phyloP scores from a whole-genome alignment of 768 basidiomycete genomes.

The Tricholoma hemisulphureum region DNA sequence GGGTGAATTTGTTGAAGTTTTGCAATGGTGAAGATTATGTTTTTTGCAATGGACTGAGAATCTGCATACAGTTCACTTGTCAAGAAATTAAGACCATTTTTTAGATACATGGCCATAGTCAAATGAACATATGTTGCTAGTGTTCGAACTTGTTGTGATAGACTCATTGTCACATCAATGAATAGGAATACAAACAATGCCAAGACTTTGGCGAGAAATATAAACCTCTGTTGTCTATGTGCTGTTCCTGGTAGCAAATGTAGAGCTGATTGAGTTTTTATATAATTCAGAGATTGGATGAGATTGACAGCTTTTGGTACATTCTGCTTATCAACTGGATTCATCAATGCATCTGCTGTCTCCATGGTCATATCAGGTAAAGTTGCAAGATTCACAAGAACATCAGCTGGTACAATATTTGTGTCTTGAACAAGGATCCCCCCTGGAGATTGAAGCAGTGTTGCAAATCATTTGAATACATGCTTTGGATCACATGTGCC shows the following conservation, averaged over 20 bases:
- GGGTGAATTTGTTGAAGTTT: slow-evolving; percentile 9
- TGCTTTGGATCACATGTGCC: slow-evolving; percentile 30
- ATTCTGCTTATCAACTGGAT: slow-evolving; percentile 20
- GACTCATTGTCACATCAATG: neutral
- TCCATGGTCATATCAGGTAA: slow-evolving; percentile 7
- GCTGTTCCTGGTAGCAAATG: neutral
- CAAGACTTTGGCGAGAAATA: neutral
- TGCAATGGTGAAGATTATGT: slow-evolving; percentile 21
- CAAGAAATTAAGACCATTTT: slow-evolving; percentile 15
- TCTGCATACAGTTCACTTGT: slow-evolving; percentile 24
- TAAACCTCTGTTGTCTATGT: neutral
- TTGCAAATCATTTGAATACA: slow-evolving; percentile 27
- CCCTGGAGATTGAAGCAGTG: slow-evolving; percentile 15
- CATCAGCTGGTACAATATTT: neutral
- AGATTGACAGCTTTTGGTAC: slow-evolving; percentile 20
- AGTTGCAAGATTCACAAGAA: neutral
- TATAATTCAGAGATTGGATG: slow-evolving; percentile 11
- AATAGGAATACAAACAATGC: neutral
- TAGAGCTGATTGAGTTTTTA: neutral
- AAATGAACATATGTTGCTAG: neutral
- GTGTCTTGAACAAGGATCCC: slow-evolving; percentile 19
- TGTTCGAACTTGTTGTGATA: neutral
- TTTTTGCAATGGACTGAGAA: slow-evolving; percentile 24
- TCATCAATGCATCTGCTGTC: slow-evolving; percentile 13
- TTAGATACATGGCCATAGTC: slow-evolving; percentile 10